Evolutionary conservation across 2,329 filamentous ascomycete species (phyloP).

Genomic region (Metarhizium robertsii): DNA sequence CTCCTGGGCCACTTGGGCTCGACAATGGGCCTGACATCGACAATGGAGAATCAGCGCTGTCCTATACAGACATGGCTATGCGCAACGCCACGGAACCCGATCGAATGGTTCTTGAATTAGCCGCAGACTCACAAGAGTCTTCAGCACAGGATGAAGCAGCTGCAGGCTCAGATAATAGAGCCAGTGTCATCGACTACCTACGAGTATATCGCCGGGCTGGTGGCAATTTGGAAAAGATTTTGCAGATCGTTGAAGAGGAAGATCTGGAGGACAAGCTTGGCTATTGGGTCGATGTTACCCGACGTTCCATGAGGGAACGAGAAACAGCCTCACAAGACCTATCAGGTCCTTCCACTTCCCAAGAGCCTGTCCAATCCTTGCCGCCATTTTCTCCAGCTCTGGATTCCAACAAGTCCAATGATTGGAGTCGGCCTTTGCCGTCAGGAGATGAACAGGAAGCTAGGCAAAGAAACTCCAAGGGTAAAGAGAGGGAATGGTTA

Average conservation of each 20-base stretch:
- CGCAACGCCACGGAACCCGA: background rate
- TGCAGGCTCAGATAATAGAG: conserved; percentile 9
- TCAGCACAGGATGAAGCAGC: background rate
- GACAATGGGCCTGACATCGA: background rate
- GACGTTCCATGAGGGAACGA: conserved; percentile 18
- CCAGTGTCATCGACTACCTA: conserved; percentile 27
- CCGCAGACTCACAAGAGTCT: background rate
- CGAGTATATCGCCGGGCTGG: conserved; percentile 50
- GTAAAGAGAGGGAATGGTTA: conserved; percentile 15
- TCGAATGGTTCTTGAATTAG: background rate
- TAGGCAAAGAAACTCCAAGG: conserved; percentile 11
- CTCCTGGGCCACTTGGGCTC: conserved; percentile 1
- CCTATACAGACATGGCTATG: background rate
- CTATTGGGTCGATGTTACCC: conserved; percentile 49
- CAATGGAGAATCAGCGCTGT: background rate
- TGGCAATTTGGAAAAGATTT: conserved; percentile 48
- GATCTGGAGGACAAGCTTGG: conserved; percentile 47
- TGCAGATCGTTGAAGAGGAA: conserved; percentile 53
- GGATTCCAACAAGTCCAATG: background rate
- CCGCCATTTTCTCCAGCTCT: background rate
- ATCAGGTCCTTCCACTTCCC: background rate
- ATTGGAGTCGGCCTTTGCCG: background rate
- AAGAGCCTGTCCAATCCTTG: background rate
- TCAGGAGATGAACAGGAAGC: background rate
- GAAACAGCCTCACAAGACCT: background rate